These are phyloP conservation scores for Nissolia schottii DNA, from an alignment of 306 rosid genomes.

Conservation along the genomic window DNA sequence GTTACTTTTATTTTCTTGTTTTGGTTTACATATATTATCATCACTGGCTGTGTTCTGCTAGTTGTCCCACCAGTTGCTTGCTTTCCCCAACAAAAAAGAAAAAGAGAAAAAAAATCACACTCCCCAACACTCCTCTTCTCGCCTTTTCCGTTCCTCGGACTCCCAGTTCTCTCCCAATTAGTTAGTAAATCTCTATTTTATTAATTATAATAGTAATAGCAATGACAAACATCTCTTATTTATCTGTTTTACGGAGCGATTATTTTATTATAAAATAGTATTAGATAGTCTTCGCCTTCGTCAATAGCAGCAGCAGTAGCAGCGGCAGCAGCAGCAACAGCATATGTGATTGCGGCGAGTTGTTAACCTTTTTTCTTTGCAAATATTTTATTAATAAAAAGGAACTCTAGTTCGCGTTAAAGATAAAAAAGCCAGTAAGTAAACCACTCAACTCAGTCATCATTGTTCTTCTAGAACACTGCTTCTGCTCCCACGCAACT, in stretches of 20 bases:
- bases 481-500: neutral
- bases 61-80: neutral
- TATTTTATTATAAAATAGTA: neutral
- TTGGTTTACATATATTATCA: neutral
- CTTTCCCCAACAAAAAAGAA: too few relatives aligned
- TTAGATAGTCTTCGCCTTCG: neutral
- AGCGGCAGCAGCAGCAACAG: too few relatives aligned
- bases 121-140: neutral
- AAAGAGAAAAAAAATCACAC: neutral
- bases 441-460: too few relatives aligned
- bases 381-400: neutral
- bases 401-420: neutral
- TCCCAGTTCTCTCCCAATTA: neutral
- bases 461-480: slow-evolving; percentile 16
- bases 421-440: neutral
- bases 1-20: neutral
- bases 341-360: neutral
- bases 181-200: neutral
- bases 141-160: neutral
- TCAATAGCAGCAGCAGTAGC: neutral
- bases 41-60: neutral
- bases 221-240: neutral
- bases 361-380: neutral
- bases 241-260: neutral
- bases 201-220: too few relatives aligned